Conservation (phyloP, 2,329 filamentous ascomycete genomes). For the Apiospora malaysiana region DNA sequence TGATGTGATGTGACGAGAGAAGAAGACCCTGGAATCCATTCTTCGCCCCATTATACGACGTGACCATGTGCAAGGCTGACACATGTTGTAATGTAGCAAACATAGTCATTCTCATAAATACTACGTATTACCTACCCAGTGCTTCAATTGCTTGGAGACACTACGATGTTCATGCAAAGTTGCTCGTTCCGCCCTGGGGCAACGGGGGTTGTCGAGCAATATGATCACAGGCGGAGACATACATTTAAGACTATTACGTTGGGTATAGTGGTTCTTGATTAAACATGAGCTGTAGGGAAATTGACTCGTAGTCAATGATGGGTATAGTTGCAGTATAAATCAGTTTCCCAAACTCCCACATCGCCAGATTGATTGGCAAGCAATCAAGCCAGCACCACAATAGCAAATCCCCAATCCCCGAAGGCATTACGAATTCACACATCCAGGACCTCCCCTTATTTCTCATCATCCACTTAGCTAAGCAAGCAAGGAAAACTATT, state of each 20-base stretch:
- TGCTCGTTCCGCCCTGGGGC: background rate
- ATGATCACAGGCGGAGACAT: background rate
- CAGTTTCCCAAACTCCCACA: conserved; percentile 7
- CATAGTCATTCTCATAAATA: background rate
- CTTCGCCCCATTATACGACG: conserved; percentile 4
- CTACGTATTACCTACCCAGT: background rate
- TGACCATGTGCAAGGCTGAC: conserved; percentile 3
- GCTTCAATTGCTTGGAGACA: background rate
- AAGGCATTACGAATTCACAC: background rate
- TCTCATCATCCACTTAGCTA: background rate
- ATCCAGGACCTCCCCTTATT: background rate
- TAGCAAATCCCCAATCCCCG: background rate
- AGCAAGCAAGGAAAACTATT: background rate
- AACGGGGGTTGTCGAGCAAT: background rate
- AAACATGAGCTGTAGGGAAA: background rate
- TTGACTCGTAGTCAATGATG: conserved; percentile 8
- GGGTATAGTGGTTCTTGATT: background rate
- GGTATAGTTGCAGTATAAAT: conserved; percentile 14
- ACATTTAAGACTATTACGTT: background rate
- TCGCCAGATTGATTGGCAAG: background rate
- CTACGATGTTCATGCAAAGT: background rate
- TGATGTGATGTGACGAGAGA: conserved; percentile 8
- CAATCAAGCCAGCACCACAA: background rate
- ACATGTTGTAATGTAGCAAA: background rate
- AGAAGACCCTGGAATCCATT: background rate